Base-by-base conservation (phyloP, 2,329 filamentous ascomycete genomes). In the Trematosphaeria pertusa region DNA sequence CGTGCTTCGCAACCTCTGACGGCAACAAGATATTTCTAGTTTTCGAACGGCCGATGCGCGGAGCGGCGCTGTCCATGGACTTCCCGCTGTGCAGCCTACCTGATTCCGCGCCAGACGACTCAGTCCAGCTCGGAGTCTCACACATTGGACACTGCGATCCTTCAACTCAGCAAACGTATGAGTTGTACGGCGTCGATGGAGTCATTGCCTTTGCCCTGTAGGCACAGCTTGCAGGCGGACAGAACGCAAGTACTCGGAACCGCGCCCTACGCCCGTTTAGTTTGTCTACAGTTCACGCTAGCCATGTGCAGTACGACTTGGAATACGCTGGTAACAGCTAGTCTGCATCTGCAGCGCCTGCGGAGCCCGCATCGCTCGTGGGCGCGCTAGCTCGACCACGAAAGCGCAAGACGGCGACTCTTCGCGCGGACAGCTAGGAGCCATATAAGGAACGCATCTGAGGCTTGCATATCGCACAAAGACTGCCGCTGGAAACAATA, bases 401-500 rank as follows among this genome's bases (percentile, higher is more conserved):
- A 46, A 60, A 58, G 45, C 26, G 43, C 8, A 63, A 63, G 34
- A 58, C 53, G 4, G 37, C 45, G 22, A 64, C 56, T n/a, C 42
- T 64, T 11, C 50, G 48, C n/a, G 53, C 46, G 1, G 31, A 37
- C 5, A 58, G 51, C 20, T 64, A 53, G 59, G 54, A 54, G 32
- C 56, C 56, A 24, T 48, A 59, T 21, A 63, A 61, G 20, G 28
- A 37, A 5, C 49, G 46, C 20, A 56, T 59, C 31, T 7, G 55
- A 6, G 41, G 58, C 2, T 32, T 61, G 5, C 49, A 62, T 37
- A 46, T 51, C 17, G 33, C 8, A 8, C 26, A 56, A 35, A 34
- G 40, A 3, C 21, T 44, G 19, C 26, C 54, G 1, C 28, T 58
- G 3, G 19, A n/a, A 21, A 22, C 52, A 11, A 52, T 62, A 3